Percentiles rank a stretch among this genome's conserved stretches.
These are phyloP conservation scores for Pinus tabuliformis DNA, from an alignment of 75 land plant species.

Conservation along the genomic window DNA sequence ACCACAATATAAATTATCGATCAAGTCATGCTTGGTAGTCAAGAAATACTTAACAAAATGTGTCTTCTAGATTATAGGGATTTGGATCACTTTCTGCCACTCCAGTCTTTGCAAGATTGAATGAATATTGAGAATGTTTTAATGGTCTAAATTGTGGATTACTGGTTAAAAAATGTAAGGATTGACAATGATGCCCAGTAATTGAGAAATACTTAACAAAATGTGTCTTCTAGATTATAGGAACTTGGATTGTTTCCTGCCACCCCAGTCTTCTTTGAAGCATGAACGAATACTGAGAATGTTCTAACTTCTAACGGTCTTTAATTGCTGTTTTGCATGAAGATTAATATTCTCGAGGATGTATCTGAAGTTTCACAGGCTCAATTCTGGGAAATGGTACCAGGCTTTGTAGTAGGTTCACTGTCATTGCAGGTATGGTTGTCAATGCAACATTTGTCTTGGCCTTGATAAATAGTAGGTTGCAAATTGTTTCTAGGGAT, in stretches of 20 bases:
- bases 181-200: background rate
- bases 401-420: slow-evolving; percentile 86
- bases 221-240: background rate
- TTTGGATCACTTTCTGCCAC: background rate
- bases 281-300: background rate
- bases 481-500: background rate
- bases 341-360: slow-evolving; percentile 71
- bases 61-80: background rate
- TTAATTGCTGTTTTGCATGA: background rate
- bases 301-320: background rate
- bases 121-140: no score
- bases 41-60: background rate
- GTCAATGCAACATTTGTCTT: background rate
- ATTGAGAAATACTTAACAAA: background rate
- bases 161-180: background rate
- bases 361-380: slow-evolving; percentile 67
- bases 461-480: background rate
- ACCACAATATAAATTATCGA: background rate
- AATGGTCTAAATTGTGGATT: no score
- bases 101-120: background rate
- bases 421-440: slow-evolving; percentile 64
- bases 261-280: background rate
- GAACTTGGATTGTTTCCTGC: background rate
- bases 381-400: slow-evolving; percentile 95
- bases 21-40: background rate